Evolutionary conservation across 2,329 filamentous ascomycete genomes (phyloP).

Genomic region (Corinectria fuckeliana): DNA sequence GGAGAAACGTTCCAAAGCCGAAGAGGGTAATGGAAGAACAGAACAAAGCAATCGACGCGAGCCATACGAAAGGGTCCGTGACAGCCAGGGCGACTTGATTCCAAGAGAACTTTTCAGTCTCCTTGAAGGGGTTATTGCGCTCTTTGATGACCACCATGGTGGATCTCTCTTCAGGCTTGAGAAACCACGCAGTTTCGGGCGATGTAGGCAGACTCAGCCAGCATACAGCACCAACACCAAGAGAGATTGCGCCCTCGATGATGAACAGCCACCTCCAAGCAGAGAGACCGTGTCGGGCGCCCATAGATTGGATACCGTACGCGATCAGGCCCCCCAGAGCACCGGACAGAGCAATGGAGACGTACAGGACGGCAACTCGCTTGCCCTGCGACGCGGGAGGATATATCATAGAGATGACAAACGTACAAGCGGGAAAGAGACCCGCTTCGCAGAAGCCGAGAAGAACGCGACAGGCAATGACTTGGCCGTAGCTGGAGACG

Average conservation of each 20-base stretch:
- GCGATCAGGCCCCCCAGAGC: conserved; percentile 42
- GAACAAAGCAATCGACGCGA: conserved; percentile 31
- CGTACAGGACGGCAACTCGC: conserved; percentile 41
- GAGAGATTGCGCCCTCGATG: conserved; percentile 48
- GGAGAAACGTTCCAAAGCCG: conserved; percentile 46
- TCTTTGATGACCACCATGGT: conserved; percentile 39
- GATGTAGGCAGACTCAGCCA: conserved; percentile 54
- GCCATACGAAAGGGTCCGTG: conserved; percentile 40
- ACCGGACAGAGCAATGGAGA: conserved; percentile 40
- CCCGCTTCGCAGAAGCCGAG: conserved; percentile 46
- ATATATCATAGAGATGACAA: conserved; percentile 45
- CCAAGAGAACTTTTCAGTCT: conserved; percentile 29
- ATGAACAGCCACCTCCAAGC: conserved; percentile 62
- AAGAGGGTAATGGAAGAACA: conserved; percentile 43
- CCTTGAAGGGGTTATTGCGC: conserved; percentile 33
- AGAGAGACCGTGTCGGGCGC: conserved; percentile 50
- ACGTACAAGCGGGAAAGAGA: conserved; percentile 42
- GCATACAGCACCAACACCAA: conserved; percentile 37
- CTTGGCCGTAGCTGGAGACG: conserved; percentile 34
- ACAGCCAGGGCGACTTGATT: conserved; percentile 32
- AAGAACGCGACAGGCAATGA: conserved; percentile 40
- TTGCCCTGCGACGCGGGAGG: conserved; percentile 42
- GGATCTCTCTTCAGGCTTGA: conserved; percentile 48
- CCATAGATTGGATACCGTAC: conserved; percentile 47
- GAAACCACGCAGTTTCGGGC: conserved; percentile 52